Evolutionary conservation across 2,329 filamentous ascomycete species (phyloP), one percentile per base, ranked within the genome.

Genomic region (Myrmaecium sp.): DNA sequence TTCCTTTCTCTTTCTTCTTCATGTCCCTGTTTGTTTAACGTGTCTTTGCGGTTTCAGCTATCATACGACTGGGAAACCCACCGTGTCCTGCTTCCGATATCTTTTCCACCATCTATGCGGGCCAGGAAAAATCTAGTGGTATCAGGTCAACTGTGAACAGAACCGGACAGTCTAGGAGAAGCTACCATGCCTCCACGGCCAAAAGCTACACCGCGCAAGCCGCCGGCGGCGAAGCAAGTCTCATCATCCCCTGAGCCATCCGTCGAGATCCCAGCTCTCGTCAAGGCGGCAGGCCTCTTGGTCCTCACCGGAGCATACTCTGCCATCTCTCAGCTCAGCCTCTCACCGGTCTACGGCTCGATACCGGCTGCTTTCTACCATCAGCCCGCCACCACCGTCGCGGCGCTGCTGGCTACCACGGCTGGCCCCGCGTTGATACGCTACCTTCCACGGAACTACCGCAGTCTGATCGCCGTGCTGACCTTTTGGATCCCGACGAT

Each of bases 271-370:
- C 36, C 41, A 8, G 39, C 35, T 6, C 22, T 49, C 2, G 27
- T 49, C 15, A 44, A 40, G 21, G 50, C 51, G 24, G 37, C 37
- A 30, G 46, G 42, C 11, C 43, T 74, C 10, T 54, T 74, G 34
- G 38, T 58, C 14, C 55, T 78, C 23, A 62, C 68, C 6, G 78
- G 73, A 23, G 46, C 74, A 21, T 71, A 66, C 33, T 74, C 76
- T 24, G 70, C 73, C 34, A 66, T 76, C 31, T 86, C 79, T 1
- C 70, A 81, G 44, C 61, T 83, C 34, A 74, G 69, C 20, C 61
- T 95, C 17, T 79, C 82, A 12, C 89, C 89, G 2, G 77, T 91
- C 7, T 95, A 91, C 51, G 89, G 89, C 27, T 72, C 74, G 10
- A 79, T 92, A 19, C 79, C 86, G 2, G 62, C 82, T 1, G 65